Evolutionary conservation across 2,329 filamentous ascomycete genomes (phyloP), one percentile per base, ranked within the genome.

Genomic region (Hawksworthiomyces lignivorus): DNA sequence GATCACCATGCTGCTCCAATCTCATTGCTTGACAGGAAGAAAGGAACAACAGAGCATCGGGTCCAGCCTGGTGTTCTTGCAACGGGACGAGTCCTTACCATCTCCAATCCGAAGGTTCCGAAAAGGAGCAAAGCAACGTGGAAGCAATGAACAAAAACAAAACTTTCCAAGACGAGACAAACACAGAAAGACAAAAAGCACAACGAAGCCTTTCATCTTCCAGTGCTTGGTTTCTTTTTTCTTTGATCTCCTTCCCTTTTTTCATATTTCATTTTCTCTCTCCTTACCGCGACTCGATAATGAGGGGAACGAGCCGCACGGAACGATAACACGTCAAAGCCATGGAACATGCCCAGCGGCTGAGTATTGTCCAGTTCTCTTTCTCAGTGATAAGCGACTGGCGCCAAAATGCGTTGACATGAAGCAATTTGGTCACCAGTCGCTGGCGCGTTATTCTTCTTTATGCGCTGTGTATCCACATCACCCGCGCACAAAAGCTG

Each of bases 131-230:
- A 31, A 26, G 20, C 11, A 4, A 28, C 19, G 26, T 8, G 14
- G 39, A 28, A 24, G 27, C 31, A n/a, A 32, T 38, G 33, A 33
- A 40, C 37, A 45, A 35, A 50, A 50, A 54, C 56, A 48, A 57
- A 54, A 59, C 27, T 39, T 39, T n/a, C 30, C 36, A 34, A 43
- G 15, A 27, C 12, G 31, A 31, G 24, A 30, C n/a, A 35, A 30
- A 45, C 17, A 35, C 35, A 29, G 29, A 34, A 24, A 17, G 9
- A 45, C 22, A 31, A 26, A 28, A 27, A 20, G 35, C 36, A 33
- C 30, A 12, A 26, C 8, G 12, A 26, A 26, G 24, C 24, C 8
- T 24, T 32, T 42, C 34, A 10, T 7, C 17, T 22, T 40, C 36
- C 18, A 19, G 40, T 41, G 30, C 22, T 31, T 6, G 7, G 14